Evolutionary conservation across 1,284 basidiomycete genomes (phyloP).

Genomic region (Cystobasidium sp.): DNA sequence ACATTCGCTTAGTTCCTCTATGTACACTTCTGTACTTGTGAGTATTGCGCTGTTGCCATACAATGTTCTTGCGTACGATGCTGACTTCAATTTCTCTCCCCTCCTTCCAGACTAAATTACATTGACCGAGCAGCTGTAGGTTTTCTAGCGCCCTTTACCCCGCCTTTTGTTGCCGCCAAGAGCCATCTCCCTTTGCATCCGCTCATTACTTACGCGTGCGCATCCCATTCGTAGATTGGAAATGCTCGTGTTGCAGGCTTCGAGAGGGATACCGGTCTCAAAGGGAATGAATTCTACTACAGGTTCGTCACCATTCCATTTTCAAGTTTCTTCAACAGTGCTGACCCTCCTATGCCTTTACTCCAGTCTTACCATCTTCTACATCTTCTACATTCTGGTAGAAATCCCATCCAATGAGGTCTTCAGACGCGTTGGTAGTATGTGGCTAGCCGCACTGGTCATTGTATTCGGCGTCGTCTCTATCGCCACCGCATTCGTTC

Average conservation of each 20-base stretch:
- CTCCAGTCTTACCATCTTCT: conserved; percentile 19
- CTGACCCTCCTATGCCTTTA: neutral
- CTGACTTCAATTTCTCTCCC: neutral
- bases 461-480: conserved; percentile 47
- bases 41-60: neutral
- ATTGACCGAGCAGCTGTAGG: conserved; percentile 37
- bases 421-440: conserved; percentile 47
- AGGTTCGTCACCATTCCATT: neutral
- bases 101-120: conserved; percentile 22
- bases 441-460: conserved; percentile 48
- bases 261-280: conserved; percentile 27
- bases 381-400: conserved; percentile 51
- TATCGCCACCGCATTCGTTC: conserved; percentile 54
- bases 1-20: conserved; percentile 23
- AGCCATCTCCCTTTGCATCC: neutral
- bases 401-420: conserved; percentile 53
- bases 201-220: neutral
- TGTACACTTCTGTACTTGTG: conserved; percentile 31
- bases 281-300: conserved; percentile 26
- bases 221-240: neutral
- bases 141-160: neutral
- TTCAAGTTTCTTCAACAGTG: neutral
- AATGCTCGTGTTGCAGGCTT: conserved; percentile 38
- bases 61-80: neutral
- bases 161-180: neutral